Evolutionary conservation across 164 flowering plant species (phyloP), one percentile per base, ranked within the genome.

Genomic region (Nymphaea colorata): DNA sequence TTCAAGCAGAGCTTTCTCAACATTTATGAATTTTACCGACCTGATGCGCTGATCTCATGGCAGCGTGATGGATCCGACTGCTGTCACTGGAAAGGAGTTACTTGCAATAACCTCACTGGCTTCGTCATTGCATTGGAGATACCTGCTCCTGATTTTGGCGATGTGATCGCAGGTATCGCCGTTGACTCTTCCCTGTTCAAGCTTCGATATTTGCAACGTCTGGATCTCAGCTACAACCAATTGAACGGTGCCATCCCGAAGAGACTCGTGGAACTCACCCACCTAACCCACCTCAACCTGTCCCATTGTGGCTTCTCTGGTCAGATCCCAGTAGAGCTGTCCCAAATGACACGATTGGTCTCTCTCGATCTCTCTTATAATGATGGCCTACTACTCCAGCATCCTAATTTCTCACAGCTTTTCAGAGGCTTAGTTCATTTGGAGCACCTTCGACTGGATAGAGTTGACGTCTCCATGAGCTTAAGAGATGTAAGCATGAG

Each of bases 221-320:
- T 61, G 8, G 8, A 61, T 5, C 63, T 61, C 2, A 61, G 14
- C 63, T 2, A 2, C 41, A 61, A 61, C 16, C 8, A 5, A 6
- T 61, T 61, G 2, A 47, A 12, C 12, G 55, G 6, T 47, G 55
- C 7, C 11, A 47, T 47, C 55, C 55, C 55, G 12, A 47, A 4
- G 55, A 12, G 12, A 47, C 55, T 47, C 11, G 5, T 12, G 12
- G 12, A 47, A 2, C 55, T 47, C 55, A 47, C 55, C 55, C 55
- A 12, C 55, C 68, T 85, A 74, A 71, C 36, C 16, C 57, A 73
- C 67, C 82, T 86, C 70, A 81, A 88, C 64, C 64, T 86, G 59
- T 83, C 87, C n/a, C 67, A 76, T 41, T 67, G 88, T 11, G 78
- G 79, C 42, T 84, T 85, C 53, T 36, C 14, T 0, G 86, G 86